Evolutionary conservation across 345 rosid species (phyloP).

Genomic region (Dovyalis caffra): DNA sequence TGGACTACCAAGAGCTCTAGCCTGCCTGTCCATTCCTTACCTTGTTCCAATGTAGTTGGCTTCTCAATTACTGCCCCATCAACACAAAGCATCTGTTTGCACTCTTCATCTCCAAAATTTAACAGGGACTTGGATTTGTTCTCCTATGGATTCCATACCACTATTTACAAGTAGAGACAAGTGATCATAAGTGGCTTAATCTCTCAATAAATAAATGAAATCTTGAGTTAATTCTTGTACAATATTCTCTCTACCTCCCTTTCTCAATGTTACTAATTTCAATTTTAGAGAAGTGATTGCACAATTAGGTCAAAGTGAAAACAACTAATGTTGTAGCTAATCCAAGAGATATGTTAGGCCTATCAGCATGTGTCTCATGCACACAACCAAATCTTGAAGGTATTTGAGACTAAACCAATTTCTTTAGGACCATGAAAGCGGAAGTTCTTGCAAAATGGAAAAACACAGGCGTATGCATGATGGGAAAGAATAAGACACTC

Average conservation of each 20-base stretch:
- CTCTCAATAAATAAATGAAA: no score
- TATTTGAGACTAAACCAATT: neutral
- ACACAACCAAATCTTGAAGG: neutral
- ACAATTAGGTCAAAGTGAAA: neutral
- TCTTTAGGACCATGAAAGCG: neutral
- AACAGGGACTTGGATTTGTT: no score
- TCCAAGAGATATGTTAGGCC: neutral
- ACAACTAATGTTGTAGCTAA: neutral
- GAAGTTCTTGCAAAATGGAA: neutral
- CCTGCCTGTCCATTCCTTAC: no score
- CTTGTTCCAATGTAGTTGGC: no score
- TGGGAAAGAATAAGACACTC: neutral
- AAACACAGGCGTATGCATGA: neutral
- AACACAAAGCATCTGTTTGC: no score
- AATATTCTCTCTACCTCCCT: neutral
- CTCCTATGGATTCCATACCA: no score
- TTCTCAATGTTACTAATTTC: neutral
- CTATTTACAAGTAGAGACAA: no score
- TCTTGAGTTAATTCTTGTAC: neutral
- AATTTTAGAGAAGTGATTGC: neutral
- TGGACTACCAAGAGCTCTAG: no score
- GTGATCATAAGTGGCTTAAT: no score
- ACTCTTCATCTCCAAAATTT: no score
- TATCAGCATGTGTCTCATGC: neutral
- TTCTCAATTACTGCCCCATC: no score